Evolutionary conservation across 306 rosid genomes (phyloP), one percentile per base, ranked within the genome.

Genomic region (Carpinus fangiana): DNA sequence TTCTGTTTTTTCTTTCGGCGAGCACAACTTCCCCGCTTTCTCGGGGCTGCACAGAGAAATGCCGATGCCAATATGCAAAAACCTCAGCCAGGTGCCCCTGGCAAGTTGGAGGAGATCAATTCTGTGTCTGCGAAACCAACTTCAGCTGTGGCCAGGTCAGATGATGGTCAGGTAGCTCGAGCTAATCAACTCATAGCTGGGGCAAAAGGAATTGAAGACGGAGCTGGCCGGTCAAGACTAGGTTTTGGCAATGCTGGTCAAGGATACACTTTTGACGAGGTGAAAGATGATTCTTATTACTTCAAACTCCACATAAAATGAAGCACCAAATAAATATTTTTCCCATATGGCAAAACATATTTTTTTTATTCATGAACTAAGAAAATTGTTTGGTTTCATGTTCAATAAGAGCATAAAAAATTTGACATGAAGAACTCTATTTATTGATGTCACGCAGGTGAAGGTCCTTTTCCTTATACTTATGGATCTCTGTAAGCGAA

Each of bases 181-280:
- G 76, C 85, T 78, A 84, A 90, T 83, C 96, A 87, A 83, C 78
- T 84, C 68, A 75, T 85, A 79, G 76, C 89, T 78, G 98, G 89
- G 68, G 84, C 88, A 69, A 93, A 93, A 83, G 99, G 88, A 78
- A 88, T 68, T 47, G 99, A 93, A 82, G 99, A 93, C 82, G 92
- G 86, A 70, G 83, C 91, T 70, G 96, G 87, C 66, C 89, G 98
- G 80, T 87, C 92, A 20, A 87, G 99, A 84, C 57, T 90, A 20
- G 99, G 99, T 59, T 78, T 87, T 84, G 99, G 99, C 76, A 95
- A 95, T 90, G 98, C 99, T 76, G 99, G 98, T 75, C 99, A 95
- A 88, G 99, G 99, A 82, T 95, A 95, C 81, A 95, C 94, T 12
- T 95, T 89, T 81, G 99, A 95, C 76, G 99, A 95, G 98, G 99